Base-by-base conservation (phyloP, 371 early-diverging fungal genomes). In the Apophysomyces elegans region DNA sequence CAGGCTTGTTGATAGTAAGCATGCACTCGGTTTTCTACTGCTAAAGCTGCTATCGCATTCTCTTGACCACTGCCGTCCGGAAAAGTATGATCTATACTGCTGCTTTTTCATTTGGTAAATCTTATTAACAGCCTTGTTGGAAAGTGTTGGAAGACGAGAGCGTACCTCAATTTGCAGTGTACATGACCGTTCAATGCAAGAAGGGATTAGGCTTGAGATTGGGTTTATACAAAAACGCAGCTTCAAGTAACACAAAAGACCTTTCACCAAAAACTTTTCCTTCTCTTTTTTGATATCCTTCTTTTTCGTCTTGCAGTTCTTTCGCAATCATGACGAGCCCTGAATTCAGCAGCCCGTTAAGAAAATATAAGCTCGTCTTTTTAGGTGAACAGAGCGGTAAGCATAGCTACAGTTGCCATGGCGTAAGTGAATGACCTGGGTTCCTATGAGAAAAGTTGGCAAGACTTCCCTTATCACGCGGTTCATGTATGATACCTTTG, bases 391-490 rank as follows among this genome's bases (percentile, higher is more conserved):
- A 97, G 76, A 94, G 95, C 71, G 97, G 97, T 96, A 89, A 67
- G 45, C 26, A 11, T 36, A 44, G 7, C 39, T 46, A 21, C 38
- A 16, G n/a, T 18, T 35, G 32, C 16, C 39, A 54, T 14, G 43
- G n/a, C 54, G 41, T 47, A 8, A n/a, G n/a, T 13, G 16, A 50
- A 50, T 50, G 54, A 50, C 54, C 7, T 26, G 44, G 12, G 13
- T 43, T 47, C 45, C 14, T 72, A 5, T 8, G 13, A 41, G 13
- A 41, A 8, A 41, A 94, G 99, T 99, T 43, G 99, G 99, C 65
- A 99, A 99, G 77, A 99, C 99, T 4, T 97, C 99, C 8, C 87
- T 99, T 56, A 99, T 99, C 68, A 98, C 99, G n/a, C 88, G 98
- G n/a, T 98, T 98, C 78, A 98, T 98, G 99, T 98, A 98, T 75